A percentile compares a stretch with the other conserved stretches of the same genome.
Evolutionary conservation across 768 basidiomycete genomes (phyloP).

Genomic region (Omphalotus guepiniiformis): DNA sequence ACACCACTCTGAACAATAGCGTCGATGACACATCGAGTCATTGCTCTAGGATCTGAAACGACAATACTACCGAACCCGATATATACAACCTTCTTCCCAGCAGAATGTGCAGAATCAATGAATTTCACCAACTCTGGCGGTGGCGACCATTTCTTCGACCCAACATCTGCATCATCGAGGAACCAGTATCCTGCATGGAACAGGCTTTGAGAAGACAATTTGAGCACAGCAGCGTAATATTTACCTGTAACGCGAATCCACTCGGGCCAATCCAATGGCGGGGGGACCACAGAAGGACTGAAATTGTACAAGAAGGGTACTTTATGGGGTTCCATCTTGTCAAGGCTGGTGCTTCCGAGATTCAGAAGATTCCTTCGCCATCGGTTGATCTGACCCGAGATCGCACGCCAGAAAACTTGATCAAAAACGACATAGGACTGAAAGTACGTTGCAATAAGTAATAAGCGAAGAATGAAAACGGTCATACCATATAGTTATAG

Average conservation of each 20-base stretch:
- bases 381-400: constrained; percentile 88
- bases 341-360: constrained; percentile 78
- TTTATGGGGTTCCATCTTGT: constrained; percentile 96
- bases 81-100: constrained; percentile 89
- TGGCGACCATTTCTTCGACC: constrained; percentile 85
- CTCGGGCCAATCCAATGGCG: constrained; percentile 97
- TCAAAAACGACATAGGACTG: constrained; percentile 97
- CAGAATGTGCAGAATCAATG: constrained; percentile 70
- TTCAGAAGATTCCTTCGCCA: constrained; percentile 80
- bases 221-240: constrained; percentile 1
- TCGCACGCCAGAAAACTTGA: constrained; percentile 96
- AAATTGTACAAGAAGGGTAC: constrained; percentile 99
- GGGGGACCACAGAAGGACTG: constrained; percentile 85
- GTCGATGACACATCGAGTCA: constrained; percentile 90
- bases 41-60: constrained; percentile 87
- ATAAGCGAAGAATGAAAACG: constrained; percentile 12
- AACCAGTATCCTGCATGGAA: constrained; percentile 84
- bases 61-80: constrained; percentile 98
- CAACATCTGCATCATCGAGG: constrained; percentile 88
- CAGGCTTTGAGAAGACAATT: neutral
- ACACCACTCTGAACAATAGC: constrained; percentile 86
- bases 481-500: constrained; percentile 98
- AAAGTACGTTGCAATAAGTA: constrained; percentile 1
- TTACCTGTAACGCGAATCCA: constrained; percentile 93
- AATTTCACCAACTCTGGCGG: constrained; percentile 78